A percentile compares a stretch with the other conserved stretches of the same genome.
phyloP scores from a whole-genome alignment of 257 asterid species.

The Verbena officinalis region DNA sequence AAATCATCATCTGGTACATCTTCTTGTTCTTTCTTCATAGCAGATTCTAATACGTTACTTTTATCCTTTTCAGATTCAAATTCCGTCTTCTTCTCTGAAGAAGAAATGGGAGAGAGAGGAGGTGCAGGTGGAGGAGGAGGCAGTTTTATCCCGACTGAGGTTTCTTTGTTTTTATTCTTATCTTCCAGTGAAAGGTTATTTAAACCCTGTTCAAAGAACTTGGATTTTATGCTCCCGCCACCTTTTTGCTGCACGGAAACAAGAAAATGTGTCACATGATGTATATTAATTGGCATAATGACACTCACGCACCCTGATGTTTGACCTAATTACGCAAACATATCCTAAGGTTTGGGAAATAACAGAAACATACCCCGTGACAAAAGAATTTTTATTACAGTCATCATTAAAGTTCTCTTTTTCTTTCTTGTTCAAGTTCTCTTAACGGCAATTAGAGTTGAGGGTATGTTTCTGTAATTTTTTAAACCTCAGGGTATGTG shows the following conservation, averaged over 20 bases:
- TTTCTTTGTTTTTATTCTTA: slow-evolving; percentile 49
- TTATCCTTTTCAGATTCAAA: slow-evolving; percentile 33
- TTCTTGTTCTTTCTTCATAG: slow-evolving; percentile 38
- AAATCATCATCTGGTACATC: slow-evolving; percentile 80
- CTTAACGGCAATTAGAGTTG: too few relatives aligned
- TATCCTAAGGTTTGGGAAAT: too few relatives aligned
- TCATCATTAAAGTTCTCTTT: too few relatives aligned
- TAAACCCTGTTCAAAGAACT: slow-evolving; percentile 86
- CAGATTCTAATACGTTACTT: slow-evolving; percentile 36
- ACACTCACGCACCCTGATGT: too few relatives aligned
- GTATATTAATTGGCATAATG: too few relatives aligned
- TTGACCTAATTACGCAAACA: too few relatives aligned
- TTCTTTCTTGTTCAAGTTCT: too few relatives aligned
- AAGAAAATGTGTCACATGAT: slow-evolving; percentile 12
- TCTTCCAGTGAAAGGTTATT: slow-evolving; percentile 70
- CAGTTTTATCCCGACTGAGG: slow-evolving; percentile 50
- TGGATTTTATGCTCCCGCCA: slow-evolving; percentile 58
- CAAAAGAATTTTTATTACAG: too few relatives aligned
- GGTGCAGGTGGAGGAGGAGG: slow-evolving; percentile 80
- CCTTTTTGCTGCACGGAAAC: slow-evolving; percentile 52
- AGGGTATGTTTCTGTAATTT: too few relatives aligned
- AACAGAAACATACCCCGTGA: too few relatives aligned
- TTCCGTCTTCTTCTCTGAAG: slow-evolving; percentile 37
- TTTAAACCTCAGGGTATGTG: too few relatives aligned
- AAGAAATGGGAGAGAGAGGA: slow-evolving; percentile 61